Base-by-base conservation (phyloP, 176 grass and related monocot species). In the Cenchrus fungigraminus region DNA sequence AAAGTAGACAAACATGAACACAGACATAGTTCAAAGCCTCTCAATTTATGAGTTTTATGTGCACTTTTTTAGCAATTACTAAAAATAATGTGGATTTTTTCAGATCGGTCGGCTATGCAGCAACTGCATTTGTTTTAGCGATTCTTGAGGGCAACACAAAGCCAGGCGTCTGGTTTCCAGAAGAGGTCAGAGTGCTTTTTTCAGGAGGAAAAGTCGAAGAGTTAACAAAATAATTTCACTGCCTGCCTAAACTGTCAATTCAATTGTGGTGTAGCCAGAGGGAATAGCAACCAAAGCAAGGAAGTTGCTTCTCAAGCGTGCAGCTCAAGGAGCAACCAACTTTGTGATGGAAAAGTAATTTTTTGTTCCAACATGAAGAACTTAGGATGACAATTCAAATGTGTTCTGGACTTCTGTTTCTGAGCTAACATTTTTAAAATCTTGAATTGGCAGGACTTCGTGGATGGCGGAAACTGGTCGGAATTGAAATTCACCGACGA, bases 141-240 rank as follows among this genome's bases (percentile, higher is more conserved):
- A 60, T 95, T 92, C 90, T 95, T 75, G 90, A 97, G 83, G 95
- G 87, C 42, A 93, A 83, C 82, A 88, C 92, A 2, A 88, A 92
- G 47, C 86, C 81, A 68, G 95, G 95, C 4, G 89, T 95, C 73
- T 97, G 95, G 92, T 97, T 97, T 90, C 92, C 95, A 62, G 95
- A 97, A 87, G 90, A 94, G 91, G 90, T 94, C 60, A 50, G 67
- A 43, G 29, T 83, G 20, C 13, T 65, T 73, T 54, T 25, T 28
- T 16, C 73, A 54, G 57, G 9, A 77, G 43, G 59, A 63, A 12
- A 70, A 77, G 51, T 29, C 12, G 16, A 66, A 19, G 25, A 67
- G 37, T 25, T 51, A 66, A 65, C 17, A 61, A 40, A 74, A 22
- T 3, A 25, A 25, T 8, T 77, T 71, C 2, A 58, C 14, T 79